These are phyloP conservation scores for Penicillium brevicompactum DNA, from an alignment of 2,329 filamentous ascomycete genomes.

Conservation along the genomic window DNA sequence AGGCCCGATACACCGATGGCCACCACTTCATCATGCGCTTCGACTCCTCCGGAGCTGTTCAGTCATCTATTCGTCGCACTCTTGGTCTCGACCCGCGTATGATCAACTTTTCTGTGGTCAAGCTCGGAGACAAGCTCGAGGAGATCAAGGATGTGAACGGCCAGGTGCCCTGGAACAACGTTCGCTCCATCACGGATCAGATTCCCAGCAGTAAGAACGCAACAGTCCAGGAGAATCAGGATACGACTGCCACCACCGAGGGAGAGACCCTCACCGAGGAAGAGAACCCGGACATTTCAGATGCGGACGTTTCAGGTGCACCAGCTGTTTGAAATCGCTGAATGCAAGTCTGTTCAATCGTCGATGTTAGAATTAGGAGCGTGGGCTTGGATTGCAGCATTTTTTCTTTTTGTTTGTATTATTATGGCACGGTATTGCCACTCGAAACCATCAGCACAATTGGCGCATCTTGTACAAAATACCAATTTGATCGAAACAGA, in stretches of 20 bases:
- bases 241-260: too few species aligned
- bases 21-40: constrained; percentile 99
- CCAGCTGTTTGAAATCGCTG: neutral
- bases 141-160: constrained; percentile 62
- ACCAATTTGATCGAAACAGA: constrained; percentile 19
- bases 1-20: constrained; percentile 78
- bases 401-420: constrained; percentile 30
- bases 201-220: constrained; percentile 8
- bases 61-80: constrained; percentile 73
- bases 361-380: constrained; percentile 11
- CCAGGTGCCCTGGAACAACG: constrained; percentile 55
- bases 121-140: constrained; percentile 71
- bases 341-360: constrained; percentile 2
- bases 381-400: constrained; percentile 14
- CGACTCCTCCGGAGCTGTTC: constrained; percentile 73
- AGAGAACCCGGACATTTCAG: too few species aligned
- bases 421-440: constrained; percentile 28
- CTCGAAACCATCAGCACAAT: constrained; percentile 30
- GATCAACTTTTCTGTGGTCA: constrained; percentile 84
- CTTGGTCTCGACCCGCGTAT: constrained; percentile 85
- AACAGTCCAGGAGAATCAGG: too few species aligned
- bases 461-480: constrained; percentile 36
- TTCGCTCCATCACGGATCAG: constrained; percentile 29
- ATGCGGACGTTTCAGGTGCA: too few species aligned
- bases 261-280: too few species aligned